These are phyloP conservation scores for Fusarium robinianum DNA, from an alignment of 2,329 filamentous ascomycete species.

Conservation along the genomic window DNA sequence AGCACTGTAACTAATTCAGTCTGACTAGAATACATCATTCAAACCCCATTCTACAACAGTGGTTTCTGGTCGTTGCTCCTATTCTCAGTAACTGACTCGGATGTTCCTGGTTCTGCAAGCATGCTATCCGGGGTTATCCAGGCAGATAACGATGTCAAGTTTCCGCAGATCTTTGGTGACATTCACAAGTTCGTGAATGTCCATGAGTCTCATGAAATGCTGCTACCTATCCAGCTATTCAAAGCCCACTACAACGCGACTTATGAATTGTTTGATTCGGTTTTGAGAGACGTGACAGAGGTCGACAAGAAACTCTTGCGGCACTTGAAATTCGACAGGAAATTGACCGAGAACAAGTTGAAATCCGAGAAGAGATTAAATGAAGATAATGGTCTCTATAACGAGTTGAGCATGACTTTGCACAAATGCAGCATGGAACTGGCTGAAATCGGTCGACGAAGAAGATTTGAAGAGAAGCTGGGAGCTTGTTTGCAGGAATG, in stretches of 20 bases:
- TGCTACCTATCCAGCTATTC: not conserved
- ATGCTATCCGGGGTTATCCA: not conserved
- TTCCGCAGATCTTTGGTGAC: not conserved
- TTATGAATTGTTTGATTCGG: not conserved
- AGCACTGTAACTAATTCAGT: not conserved
- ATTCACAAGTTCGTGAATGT: not conserved
- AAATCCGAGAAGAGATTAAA: not conserved
- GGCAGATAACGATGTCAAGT: not conserved
- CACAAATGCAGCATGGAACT: not conserved
- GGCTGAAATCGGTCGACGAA: no score
- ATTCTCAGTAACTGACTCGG: not conserved
- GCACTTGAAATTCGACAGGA: no score
- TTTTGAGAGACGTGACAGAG: not conserved
- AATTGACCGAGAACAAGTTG: no score
- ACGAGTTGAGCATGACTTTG: not conserved
- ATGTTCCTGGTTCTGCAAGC: not conserved
- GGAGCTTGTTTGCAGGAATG: not conserved
- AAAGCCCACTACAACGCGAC: not conserved
- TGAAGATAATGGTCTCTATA: not conserved
- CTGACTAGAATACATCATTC: not conserved
- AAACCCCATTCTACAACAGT: not conserved
- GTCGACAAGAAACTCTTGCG: not conserved
- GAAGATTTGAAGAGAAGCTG: not conserved
- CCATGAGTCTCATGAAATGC: not conserved
- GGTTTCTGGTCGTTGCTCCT: not conserved